A percentile compares a stretch with the other conserved stretches of the same genome.
These are phyloP conservation scores for Chrysoporthe cubensis DNA, from an alignment of 2,329 filamentous ascomycete genomes.

Conservation along the genomic window DNA sequence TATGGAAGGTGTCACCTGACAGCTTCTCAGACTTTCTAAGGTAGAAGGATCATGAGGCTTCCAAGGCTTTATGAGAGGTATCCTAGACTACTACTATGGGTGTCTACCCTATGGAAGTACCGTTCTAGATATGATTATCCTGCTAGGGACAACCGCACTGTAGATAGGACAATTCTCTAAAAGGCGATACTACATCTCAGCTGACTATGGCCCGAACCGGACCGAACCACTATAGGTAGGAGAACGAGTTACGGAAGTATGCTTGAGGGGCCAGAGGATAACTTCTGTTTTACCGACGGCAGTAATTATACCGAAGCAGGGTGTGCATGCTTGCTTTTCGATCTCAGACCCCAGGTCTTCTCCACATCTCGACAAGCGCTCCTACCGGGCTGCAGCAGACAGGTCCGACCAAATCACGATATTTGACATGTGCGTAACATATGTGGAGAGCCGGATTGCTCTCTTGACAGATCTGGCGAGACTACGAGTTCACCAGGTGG, in stretches of 20 bases:
- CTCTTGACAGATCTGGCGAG: background rate
- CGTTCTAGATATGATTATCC: too few relatives aligned
- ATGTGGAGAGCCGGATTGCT: background rate
- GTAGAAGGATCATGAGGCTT: too few relatives aligned
- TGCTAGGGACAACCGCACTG: background rate
- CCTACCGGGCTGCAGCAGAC: constrained; percentile 20
- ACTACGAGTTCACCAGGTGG: background rate
- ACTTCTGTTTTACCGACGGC: constrained; percentile 14
- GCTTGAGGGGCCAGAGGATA: background rate
- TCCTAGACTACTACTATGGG: too few relatives aligned
- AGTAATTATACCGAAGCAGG: constrained; percentile 22
- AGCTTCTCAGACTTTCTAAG: too few relatives aligned
- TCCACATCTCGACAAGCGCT: constrained; percentile 23
- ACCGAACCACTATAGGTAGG: background rate
- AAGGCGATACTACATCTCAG: background rate
- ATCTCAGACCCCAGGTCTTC: constrained; percentile 15
- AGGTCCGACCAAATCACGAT: background rate
- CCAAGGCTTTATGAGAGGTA: too few relatives aligned
- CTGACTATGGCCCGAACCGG: background rate
- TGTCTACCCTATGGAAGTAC: background rate
- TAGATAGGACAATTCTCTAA: background rate
- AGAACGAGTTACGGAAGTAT: too few relatives aligned
- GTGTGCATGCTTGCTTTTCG: background rate
- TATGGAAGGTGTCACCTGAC: too few relatives aligned
- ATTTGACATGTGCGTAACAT: background rate